Conservation (phyloP, 1,139 yeast species). For the Blastobotrys serpentis region DNA sequence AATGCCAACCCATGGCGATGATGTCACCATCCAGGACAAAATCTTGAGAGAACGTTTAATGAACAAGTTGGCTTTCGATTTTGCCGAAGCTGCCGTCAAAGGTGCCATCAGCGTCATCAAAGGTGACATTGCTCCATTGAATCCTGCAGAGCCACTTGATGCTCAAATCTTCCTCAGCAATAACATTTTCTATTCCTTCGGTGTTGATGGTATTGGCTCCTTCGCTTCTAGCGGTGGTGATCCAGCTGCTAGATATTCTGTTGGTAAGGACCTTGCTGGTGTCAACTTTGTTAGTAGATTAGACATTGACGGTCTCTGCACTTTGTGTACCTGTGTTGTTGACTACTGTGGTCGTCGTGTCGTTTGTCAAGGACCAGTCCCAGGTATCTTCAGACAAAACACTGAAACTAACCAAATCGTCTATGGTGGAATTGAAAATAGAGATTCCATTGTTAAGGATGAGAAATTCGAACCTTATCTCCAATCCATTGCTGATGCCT, state of each 20-base stretch:
- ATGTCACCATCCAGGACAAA: constrained; percentile 54
- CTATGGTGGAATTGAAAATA: constrained; percentile 74
- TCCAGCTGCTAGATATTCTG: constrained; percentile 81
- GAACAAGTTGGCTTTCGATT: constrained; percentile 72
- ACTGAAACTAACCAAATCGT: constrained; percentile 53
- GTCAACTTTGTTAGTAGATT: constrained; percentile 66
- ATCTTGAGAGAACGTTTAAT: constrained; percentile 73
- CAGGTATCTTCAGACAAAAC: constrained; percentile 74
- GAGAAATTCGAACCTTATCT: constrained; percentile 56
- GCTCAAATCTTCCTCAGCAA: constrained; percentile 71
- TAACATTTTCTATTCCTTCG: constrained; percentile 84
- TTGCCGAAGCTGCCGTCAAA: constrained; percentile 69
- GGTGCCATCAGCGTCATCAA: constrained; percentile 77
- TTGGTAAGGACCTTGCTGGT: constrained; percentile 74
- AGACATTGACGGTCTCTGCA: constrained; percentile 63
- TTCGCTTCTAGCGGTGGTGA: constrained; percentile 72
- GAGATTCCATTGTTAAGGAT: constrained; percentile 46
- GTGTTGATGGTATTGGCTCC: constrained; percentile 68
- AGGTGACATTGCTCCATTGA: constrained; percentile 76
- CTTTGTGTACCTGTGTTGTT: constrained; percentile 76
- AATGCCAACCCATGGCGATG: constrained; percentile 45
- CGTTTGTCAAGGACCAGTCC: constrained; percentile 93
- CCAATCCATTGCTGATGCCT: constrained; percentile 63
- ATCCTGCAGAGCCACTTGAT: constrained; percentile 62
- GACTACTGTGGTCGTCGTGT: constrained; percentile 88